Percentiles rank a stretch among this genome's conserved stretches.
Evolutionary conservation across 2,329 filamentous ascomycete species (phyloP).

Genomic region (Colletotrichum camelliae): DNA sequence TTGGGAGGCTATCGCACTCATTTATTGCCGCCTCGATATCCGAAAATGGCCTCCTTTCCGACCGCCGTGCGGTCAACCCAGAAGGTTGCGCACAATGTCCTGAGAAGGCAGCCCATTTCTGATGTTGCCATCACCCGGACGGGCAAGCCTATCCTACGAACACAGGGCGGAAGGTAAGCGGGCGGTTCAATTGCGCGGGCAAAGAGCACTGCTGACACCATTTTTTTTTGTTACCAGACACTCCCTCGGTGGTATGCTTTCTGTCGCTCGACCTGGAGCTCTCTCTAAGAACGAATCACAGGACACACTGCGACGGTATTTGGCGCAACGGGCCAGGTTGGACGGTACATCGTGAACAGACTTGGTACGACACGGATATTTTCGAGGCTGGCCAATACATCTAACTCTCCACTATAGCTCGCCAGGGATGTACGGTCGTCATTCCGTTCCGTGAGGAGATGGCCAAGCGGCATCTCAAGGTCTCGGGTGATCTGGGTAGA

Average conservation of each 20-base stretch:
- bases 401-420: constrained; percentile 59
- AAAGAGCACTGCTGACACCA: neutral
- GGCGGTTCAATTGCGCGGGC: neutral
- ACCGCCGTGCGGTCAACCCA: constrained; percentile 60
- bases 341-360: constrained; percentile 96
- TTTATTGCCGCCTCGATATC: constrained; percentile 1
- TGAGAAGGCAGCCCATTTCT: constrained; percentile 64
- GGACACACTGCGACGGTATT: constrained; percentile 98
- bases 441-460: constrained; percentile 96
- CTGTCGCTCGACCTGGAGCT: neutral
- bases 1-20: constrained; percentile 19
- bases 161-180: constrained; percentile 85
- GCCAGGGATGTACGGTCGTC: constrained; percentile 92
- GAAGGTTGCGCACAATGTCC: constrained; percentile 49
- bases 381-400: constrained; percentile 10
- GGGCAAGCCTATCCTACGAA: constrained; percentile 90
- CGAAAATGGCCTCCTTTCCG: constrained; percentile 59
- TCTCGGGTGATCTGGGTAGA: constrained; percentile 91
- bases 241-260: constrained; percentile 77
- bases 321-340: constrained; percentile 93
- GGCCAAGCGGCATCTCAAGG: constrained; percentile 95
- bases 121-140: constrained; percentile 95
- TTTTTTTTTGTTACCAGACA: constrained; percentile 57
- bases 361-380: constrained; percentile 62
- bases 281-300: constrained; percentile 39